Conservation (phyloP, 169 alveolate genomes). For the Perkinsus chesapeaki region DNA sequence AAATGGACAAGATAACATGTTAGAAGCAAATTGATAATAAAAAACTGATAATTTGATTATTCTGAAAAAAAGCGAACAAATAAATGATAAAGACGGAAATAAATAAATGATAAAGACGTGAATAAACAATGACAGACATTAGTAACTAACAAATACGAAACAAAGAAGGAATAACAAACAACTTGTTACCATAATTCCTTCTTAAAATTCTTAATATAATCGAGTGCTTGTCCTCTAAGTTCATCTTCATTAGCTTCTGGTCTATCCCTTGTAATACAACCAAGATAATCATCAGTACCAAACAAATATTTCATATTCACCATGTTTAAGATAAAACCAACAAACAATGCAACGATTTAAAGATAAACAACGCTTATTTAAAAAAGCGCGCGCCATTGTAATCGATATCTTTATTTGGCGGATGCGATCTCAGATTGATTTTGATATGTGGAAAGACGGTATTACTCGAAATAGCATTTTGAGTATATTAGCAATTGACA, state of each 20-base stretch:
- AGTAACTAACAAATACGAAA: too few relatives aligned
- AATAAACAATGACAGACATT: too few relatives aligned
- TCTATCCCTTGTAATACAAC: neutral
- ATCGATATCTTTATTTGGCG: too few relatives aligned
- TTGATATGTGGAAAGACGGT: too few relatives aligned
- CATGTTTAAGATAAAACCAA: neutral
- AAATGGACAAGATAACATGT: too few relatives aligned
- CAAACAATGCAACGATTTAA: neutral
- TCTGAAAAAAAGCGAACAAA: neutral
- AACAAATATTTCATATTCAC: neutral
- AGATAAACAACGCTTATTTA: neutral
- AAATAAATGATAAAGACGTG: too few relatives aligned
- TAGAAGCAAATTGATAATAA: too few relatives aligned
- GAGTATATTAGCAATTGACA: too few relatives aligned
- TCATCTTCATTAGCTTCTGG: neutral
- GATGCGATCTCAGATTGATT: too few relatives aligned
- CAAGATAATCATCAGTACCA: neutral
- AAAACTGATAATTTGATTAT: too few relatives aligned
- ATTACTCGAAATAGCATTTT: too few relatives aligned
- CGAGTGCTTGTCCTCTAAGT: neutral
- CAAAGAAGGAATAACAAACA: too few relatives aligned
- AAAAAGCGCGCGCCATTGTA: neutral
- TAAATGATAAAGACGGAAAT: neutral
- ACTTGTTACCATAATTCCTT: neutral
- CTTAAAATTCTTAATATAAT: neutral